A percentile compares a stretch with the other conserved stretches of the same genome.
These are phyloP conservation scores for Mycosphaerelloides madeirae DNA, from an alignment of 2,329 filamentous ascomycete genomes.

Conservation along the genomic window DNA sequence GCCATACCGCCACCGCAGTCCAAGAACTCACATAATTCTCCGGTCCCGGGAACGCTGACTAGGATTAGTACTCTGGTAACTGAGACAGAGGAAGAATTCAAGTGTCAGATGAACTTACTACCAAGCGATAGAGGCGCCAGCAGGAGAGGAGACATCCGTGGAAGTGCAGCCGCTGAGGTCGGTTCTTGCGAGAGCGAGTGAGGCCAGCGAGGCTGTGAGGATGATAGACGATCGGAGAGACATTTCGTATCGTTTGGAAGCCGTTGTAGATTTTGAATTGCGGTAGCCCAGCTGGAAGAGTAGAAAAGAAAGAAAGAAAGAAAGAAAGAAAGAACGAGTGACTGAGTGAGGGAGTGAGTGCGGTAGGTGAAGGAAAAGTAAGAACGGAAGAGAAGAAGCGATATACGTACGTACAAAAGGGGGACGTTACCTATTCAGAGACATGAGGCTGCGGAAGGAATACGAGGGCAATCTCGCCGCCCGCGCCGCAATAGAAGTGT, in stretches of 20 bases:
- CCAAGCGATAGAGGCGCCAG: conserved; percentile 50
- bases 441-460: no score
- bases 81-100: no score
- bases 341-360: background rate
- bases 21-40: conserved; percentile 59
- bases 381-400: background rate
- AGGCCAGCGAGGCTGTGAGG: conserved; percentile 29
- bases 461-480: background rate
- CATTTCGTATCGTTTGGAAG: conserved; percentile 3
- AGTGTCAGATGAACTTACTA: conserved; percentile 32
- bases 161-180: conserved; percentile 44
- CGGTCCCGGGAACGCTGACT: conserved; percentile 50
- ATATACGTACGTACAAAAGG: no score
- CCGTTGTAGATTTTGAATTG: background rate
- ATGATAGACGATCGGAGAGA: conserved; percentile 21
- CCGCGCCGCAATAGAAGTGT: conserved; percentile 11
- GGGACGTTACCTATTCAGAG: no score
- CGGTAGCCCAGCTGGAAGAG: no score
- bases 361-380: background rate
- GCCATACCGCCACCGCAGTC: conserved; percentile 66
- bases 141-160: conserved; percentile 31
- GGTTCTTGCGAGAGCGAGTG: conserved; percentile 33
- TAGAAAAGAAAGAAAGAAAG: background rate
- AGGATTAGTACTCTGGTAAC: no score
- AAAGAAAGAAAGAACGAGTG: conserved; percentile 1